Conservation (phyloP, 2,329 filamentous ascomycete species). For the Fusarium sulawesiense region DNA sequence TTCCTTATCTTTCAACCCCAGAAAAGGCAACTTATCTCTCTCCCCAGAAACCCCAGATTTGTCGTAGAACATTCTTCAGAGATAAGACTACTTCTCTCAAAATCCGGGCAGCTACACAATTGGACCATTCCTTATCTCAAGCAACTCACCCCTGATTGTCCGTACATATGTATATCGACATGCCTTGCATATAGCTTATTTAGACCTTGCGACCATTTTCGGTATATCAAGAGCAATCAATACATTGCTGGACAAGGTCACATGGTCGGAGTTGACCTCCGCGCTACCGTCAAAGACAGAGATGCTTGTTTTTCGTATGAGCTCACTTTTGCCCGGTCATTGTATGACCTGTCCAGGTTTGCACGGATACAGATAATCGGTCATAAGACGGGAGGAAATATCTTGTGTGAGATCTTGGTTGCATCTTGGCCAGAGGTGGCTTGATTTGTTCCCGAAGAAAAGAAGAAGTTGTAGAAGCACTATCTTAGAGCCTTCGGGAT, state of each 20-base stretch:
- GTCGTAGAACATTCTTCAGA: conserved; percentile 14
- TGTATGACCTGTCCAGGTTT: not conserved
- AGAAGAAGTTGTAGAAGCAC: not conserved
- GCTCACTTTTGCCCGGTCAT: not conserved
- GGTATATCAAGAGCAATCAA: not conserved
- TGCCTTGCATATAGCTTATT: conserved; percentile 31
- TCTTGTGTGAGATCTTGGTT: conserved; percentile 9
- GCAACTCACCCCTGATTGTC: not conserved
- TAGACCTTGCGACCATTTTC: not conserved
- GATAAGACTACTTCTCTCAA: conserved; percentile 27
- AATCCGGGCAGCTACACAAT: conserved; percentile 38
- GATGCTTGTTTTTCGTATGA: not conserved
- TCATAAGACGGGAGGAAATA: conserved; percentile 2
- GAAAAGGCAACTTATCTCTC: conserved; percentile 30
- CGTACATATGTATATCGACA: conserved; percentile 2
- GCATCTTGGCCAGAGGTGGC: not conserved
- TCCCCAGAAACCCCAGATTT: conserved; percentile 34
- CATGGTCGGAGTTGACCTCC: conserved; percentile 5
- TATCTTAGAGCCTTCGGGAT: not conserved
- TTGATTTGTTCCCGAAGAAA: not conserved
- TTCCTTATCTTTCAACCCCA: conserved; percentile 33
- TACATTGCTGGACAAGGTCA: conserved; percentile 5
- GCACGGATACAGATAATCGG: not conserved
- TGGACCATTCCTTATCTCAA: conserved; percentile 34
- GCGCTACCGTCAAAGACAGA: not conserved